Percentiles rank a stretch among this genome's conserved stretches.
Conservation (phyloP, 2,329 filamentous ascomycete genomes). For the Cytospora paraplurivora region DNA sequence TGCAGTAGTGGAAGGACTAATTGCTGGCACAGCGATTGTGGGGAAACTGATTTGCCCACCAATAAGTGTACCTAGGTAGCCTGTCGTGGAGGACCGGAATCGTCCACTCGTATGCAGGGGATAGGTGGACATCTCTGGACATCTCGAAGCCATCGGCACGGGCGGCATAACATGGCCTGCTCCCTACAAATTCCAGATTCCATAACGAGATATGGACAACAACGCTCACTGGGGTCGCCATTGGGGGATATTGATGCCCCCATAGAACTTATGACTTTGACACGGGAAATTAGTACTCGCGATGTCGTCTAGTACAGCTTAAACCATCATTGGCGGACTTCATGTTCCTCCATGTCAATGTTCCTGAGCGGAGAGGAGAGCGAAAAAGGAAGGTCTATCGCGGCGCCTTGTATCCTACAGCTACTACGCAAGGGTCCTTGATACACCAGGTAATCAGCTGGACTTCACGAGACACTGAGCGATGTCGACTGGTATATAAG, state of each 20-base stretch:
- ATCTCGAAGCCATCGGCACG: neutral
- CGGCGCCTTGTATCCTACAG: neutral
- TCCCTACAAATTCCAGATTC: too few relatives aligned
- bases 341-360: slow-evolving; percentile 5
- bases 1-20: neutral
- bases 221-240: neutral
- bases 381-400: neutral
- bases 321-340: slow-evolving; percentile 16
- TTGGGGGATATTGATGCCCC: neutral
- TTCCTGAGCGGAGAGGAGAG: neutral
- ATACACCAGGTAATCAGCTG: neutral
- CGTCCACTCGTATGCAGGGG: neutral
- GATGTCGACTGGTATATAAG: slow-evolving; percentile 1
- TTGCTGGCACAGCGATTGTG: neutral
- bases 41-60: slow-evolving; percentile 6
- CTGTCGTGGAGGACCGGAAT: neutral
- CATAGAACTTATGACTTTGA: neutral
- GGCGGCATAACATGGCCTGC: neutral
- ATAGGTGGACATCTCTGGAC: neutral
- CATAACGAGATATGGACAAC: neutral
- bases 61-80: neutral
- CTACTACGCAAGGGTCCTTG: neutral
- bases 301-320: neutral
- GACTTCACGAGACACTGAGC: neutral
- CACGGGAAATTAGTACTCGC: neutral